Evolutionary conservation across 306 rosid genomes (phyloP), one percentile per base, ranked within the genome.

Genomic region (Mucuna pruriens): DNA sequence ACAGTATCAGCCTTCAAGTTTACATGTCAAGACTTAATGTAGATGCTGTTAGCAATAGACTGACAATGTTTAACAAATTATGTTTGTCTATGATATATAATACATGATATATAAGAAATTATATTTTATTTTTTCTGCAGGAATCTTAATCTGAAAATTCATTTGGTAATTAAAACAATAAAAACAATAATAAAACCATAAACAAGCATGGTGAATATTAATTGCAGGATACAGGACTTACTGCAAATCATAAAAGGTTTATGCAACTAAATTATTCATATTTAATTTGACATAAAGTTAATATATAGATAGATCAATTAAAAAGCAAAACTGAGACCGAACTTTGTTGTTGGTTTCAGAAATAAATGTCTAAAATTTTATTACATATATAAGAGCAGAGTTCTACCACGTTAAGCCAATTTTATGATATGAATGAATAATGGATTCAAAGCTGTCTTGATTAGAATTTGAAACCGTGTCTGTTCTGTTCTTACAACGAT

Each of bases 391-490:
- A 29, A 3, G 2, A 29, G 31, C 31, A 29, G 31, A 29, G 31
- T 29, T 29, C 31, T 29, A 29, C 31, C 31, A 29, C 31, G n/a
- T 29, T 29, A 3, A 1, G 31, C 31, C 31, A 29, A 29, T 29
- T 29, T 29, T 29, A 29, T 29, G 31, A 11, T 22, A 51, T 20
- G 52, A 65, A 44, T 26, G 42, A 75, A 36, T 76, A 26, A 40
- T 70, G 26, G 38, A 76, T 63, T 77, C 51, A 71, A 77, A 77
- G 71, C 6, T 19, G 17, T 12, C 6, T 38, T 34, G 51, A 82
- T 34, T 57, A 57, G 45, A 75, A 49, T 44, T 58, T 76, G 55
- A 75, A 75, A 67, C 64, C 52, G 16, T n/a, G 51, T 52, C 58
- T 40, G 58, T 36, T 11, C 22, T 29, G 31, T 29, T n/a, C n/a